These are phyloP conservation scores for Fusarium sp. DNA, from an alignment of 2,329 filamentous ascomycete genomes.

Conservation along the genomic window DNA sequence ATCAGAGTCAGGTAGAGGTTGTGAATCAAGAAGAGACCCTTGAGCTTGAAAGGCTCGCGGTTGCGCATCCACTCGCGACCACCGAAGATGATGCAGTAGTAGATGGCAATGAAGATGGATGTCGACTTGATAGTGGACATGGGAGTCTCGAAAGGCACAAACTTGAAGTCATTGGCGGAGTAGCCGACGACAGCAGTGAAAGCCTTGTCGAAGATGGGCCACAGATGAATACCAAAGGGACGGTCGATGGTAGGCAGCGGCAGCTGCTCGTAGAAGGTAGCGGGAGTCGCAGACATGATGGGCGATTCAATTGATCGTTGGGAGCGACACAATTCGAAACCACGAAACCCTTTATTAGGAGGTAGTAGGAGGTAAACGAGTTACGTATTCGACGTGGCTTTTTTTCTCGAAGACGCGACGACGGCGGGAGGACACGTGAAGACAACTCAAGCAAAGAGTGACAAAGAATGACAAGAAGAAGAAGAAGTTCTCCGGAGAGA, in stretches of 20 bases:
- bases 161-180: constrained; percentile 86
- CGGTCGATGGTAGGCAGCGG: constrained; percentile 86
- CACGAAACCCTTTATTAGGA: constrained; percentile 29
- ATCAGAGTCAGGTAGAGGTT: constrained; percentile 93
- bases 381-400: constrained; percentile 39
- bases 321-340: constrained; percentile 21
- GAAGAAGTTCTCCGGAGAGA: constrained; percentile 45
- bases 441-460: constrained; percentile 34
- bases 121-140: constrained; percentile 92
- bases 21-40: constrained; percentile 91
- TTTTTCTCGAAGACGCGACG: constrained; percentile 37
- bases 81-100: constrained; percentile 94
- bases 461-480: constrained; percentile 55
- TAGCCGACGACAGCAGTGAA: constrained; percentile 83
- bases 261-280: constrained; percentile 64
- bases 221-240: constrained; percentile 90
- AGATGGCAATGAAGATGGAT: constrained; percentile 81
- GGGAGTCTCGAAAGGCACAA: constrained; percentile 82
- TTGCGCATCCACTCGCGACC: constrained; percentile 93
- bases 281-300: constrained; percentile 53
- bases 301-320: constrained; percentile 28
- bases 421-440: constrained; percentile 45
- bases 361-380: constrained; percentile 13
- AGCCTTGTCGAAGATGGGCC: constrained; percentile 92
- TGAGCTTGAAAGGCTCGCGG: constrained; percentile 85